Percentiles rank a stretch among this genome's conserved stretches.
Conservation (phyloP, 2,329 filamentous ascomycete species). For the Exophiala calicioides region DNA sequence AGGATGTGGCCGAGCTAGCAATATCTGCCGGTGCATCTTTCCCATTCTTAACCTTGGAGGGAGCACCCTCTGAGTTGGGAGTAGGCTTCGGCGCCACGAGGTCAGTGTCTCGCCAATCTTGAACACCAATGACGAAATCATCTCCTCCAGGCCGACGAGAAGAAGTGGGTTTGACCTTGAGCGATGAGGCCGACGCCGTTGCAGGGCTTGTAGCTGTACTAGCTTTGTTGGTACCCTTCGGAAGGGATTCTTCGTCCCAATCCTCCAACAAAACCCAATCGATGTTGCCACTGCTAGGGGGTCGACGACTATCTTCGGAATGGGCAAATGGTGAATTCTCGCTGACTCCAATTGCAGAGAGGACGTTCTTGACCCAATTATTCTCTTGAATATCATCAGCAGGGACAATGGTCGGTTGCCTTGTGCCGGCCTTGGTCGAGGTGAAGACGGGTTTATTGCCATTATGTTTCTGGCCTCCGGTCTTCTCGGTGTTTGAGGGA, state of each 20-base stretch:
- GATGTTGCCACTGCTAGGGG: slow-evolving; percentile 71
- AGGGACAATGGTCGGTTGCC: slow-evolving; percentile 24
- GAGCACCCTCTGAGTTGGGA: slow-evolving; percentile 14
- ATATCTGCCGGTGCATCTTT: slow-evolving; percentile 31
- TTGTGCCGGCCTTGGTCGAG: slow-evolving; percentile 30
- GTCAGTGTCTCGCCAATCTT: slow-evolving; percentile 83
- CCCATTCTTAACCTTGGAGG: slow-evolving; percentile 17
- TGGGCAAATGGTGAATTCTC: slow-evolving; percentile 33
- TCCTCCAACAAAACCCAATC: slow-evolving; percentile 72
- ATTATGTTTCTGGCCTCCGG: slow-evolving; percentile 18
- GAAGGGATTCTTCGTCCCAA: slow-evolving; percentile 56
- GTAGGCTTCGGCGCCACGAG: slow-evolving; percentile 52
- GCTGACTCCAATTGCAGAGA: slow-evolving; percentile 47
- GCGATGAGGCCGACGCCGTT: slow-evolving; percentile 27
- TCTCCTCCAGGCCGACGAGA: slow-evolving; percentile 45
- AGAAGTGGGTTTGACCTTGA: slow-evolving; percentile 34
- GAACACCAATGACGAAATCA: slow-evolving; percentile 77
- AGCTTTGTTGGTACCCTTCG: slow-evolving; percentile 19
- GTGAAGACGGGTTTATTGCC: slow-evolving; percentile 34
- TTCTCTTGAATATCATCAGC: slow-evolving; percentile 32
- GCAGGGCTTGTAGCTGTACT: slow-evolving; percentile 29
- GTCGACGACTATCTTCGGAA: slow-evolving; percentile 59
- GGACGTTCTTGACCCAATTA: slow-evolving; percentile 50
- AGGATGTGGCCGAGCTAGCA: slow-evolving; percentile 18
- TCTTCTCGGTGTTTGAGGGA: slow-evolving; percentile 6